Evolutionary conservation across 1,139 yeast species (phyloP), one percentile per base, ranked within the genome.

Genomic region (Insectozyma bohioensis): DNA sequence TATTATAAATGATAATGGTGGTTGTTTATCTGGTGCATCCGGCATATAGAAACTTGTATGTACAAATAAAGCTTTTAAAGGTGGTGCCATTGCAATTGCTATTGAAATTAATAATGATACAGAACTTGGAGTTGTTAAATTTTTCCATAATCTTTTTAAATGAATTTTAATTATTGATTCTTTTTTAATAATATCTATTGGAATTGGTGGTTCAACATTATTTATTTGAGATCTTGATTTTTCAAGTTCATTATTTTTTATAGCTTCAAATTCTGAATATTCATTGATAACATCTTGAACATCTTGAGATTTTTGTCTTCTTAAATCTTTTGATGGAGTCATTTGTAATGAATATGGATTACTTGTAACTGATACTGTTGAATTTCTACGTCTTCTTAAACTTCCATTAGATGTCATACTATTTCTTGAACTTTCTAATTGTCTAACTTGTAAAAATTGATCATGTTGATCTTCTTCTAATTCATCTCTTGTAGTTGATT

Each of bases 1-100:
- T 75, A 90, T 82, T 8, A 88, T 39, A 47, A 90, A 90, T 17
- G 88, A 85, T 29, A 90, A 65, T 1, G 95, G 87, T 0, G 97
- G 97, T 41, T 71, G 71, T 4, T 70, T 68, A 56, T 90, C 97
- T 0, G 97, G 97, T 0, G 97, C 97, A 35, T 71, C 53, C 2
- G 72, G 80, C 5, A 64, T 54, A 31, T 58, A 45, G 20, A 42
- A 39, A 33, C 56, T 54, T 2, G 56, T 37, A 6, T 41, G 34
- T 5, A 85, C 87, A 54, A 90, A 90, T 20, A 88, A 66, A 1
- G 94, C 86, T 48, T 85, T 83, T 10, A 87, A 66, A 66, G 95
- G 90, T 1, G 96, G 96, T 10, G 92, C 70, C 85, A 90, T 85
- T 11, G 94, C 78, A 15, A 85, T 64, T 3, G 71, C 63, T 30